Base-by-base conservation (phyloP, 78 protist species). In the Speleostelium caveatum region DNA sequence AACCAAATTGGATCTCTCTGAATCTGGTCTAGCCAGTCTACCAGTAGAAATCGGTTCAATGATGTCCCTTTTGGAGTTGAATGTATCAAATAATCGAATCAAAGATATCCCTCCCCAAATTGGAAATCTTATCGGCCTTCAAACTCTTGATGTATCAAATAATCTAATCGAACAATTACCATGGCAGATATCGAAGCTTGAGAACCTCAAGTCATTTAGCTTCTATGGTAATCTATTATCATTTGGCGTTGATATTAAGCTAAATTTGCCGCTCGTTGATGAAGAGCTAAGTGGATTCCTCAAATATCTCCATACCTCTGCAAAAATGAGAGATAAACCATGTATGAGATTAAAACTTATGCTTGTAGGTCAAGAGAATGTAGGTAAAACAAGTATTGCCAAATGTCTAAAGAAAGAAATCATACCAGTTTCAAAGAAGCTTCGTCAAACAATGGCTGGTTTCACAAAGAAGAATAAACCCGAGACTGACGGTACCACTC, bases 311-410 rank as follows among this genome's bases (percentile, higher is more conserved):
- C 39, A 53, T 16, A 17, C 65, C 14, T 60, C 79, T 5, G 24
- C 67, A 17, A 42, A 55, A 7, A 10, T 6, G 6, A 32, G 75
- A 12, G 79, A 73, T 16, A 36, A 42, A 28, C 68, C 94, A 38
- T 88, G 94, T 51, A 78, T 71, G 73, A 24, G 94, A 24, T 75
- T 88, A 55, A 88, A 88, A 56, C 28, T 88, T 6, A 88, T 88
- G 94, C 51, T 88, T 72, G 94, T 88, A 0, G 94, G 94, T 36
- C 94, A 88, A 75, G 94, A 88, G 67, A 88, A 88, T 24, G 94
- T 88, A 0, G 94, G 94, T 16, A 88, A 88, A 60, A 88, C 94
- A 28, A 60, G 77, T 30, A 69, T 88, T 65, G 86, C 87, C 69
- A 88, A 88, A 56, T 69, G 86, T 75, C 74, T 88, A 21, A 88